Conservation (phyloP, 345 rosid species). For the Euphorbia peplus region DNA sequence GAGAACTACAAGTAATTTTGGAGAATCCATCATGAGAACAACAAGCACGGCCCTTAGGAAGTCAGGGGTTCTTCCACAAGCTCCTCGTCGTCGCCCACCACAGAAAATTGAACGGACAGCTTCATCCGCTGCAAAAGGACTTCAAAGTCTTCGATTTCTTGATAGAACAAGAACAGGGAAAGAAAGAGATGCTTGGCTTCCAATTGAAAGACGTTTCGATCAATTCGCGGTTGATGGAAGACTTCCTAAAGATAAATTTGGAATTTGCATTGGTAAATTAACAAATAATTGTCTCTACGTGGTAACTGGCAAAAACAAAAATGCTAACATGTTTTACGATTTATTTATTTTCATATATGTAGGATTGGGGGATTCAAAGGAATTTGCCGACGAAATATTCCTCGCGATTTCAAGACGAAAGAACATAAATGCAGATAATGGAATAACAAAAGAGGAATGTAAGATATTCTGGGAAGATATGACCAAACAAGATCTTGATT, state of each 20-base stretch:
- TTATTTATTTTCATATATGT: neutral
- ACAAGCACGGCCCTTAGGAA: constrained; percentile 45
- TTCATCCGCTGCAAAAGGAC: constrained; percentile 67
- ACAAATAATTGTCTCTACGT: neutral
- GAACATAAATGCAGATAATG: constrained; percentile 41
- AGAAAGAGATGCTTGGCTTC: constrained; percentile 77
- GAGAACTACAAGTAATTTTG: constrained; percentile 23
- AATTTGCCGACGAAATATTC: constrained; percentile 76
- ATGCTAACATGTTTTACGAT: no score
- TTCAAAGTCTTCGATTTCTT: constrained; percentile 75
- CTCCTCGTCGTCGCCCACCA: constrained; percentile 24
- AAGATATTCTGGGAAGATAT: constrained; percentile 87
- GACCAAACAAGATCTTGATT: constrained; percentile 69
- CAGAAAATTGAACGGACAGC: constrained; percentile 47
- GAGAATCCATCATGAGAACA: constrained; percentile 35
- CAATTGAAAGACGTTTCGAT: constrained; percentile 69
- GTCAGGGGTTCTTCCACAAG: constrained; percentile 25
- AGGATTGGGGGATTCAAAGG: constrained; percentile 93
- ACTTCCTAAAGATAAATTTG: constrained; percentile 64
- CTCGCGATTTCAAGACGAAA: constrained; percentile 75
- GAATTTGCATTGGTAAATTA: constrained; percentile 63
- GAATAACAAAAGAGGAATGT: constrained; percentile 62
- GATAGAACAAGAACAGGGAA: constrained; percentile 70
- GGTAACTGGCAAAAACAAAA: no score
- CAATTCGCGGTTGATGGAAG: constrained; percentile 58